Conservation (phyloP, 177 flowering plant species). For the Vitis hybrid region DNA sequence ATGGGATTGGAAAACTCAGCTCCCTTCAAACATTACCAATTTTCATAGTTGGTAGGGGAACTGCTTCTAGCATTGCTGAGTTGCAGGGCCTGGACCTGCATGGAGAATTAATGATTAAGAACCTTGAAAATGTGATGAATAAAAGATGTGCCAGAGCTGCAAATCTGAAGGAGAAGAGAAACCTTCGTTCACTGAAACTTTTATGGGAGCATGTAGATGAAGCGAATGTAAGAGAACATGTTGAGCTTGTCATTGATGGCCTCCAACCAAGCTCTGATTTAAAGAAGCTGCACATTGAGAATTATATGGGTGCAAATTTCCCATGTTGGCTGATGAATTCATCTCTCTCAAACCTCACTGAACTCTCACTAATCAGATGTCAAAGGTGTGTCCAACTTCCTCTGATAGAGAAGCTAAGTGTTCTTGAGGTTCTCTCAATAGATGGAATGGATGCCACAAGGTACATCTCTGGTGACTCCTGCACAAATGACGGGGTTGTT, state of each 20-base stretch:
- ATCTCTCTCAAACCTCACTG: too few relatives aligned
- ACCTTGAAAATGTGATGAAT: constrained; percentile 9
- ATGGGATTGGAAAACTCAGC: not conserved
- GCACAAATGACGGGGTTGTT: too few relatives aligned
- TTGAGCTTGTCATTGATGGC: not conserved
- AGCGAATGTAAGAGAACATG: not conserved
- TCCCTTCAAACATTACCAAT: constrained; percentile 23
- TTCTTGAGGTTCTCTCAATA: too few relatives aligned
- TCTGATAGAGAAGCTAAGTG: too few relatives aligned
- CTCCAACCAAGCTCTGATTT: constrained; percentile 18
- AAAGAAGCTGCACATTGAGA: constrained; percentile 1
- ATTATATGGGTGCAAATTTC: too few relatives aligned
- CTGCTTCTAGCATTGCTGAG: not conserved
- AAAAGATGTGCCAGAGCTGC: constrained; percentile 1
- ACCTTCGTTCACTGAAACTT: constrained; percentile 11
- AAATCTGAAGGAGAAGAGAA: constrained; percentile 8
- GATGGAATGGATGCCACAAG: too few relatives aligned
- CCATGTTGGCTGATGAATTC: too few relatives aligned
- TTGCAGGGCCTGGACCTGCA: constrained; percentile 18
- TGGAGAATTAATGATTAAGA: constrained; percentile 18
- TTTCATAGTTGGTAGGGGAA: constrained; percentile 14
- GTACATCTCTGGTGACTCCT: too few relatives aligned
- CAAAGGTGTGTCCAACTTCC: too few relatives aligned
- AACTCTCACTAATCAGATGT: too few relatives aligned
- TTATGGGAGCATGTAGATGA: constrained; percentile 10